Base-by-base conservation (phyloP, 371 early-diverging fungal species). In the Rhizopus arrhizus region DNA sequence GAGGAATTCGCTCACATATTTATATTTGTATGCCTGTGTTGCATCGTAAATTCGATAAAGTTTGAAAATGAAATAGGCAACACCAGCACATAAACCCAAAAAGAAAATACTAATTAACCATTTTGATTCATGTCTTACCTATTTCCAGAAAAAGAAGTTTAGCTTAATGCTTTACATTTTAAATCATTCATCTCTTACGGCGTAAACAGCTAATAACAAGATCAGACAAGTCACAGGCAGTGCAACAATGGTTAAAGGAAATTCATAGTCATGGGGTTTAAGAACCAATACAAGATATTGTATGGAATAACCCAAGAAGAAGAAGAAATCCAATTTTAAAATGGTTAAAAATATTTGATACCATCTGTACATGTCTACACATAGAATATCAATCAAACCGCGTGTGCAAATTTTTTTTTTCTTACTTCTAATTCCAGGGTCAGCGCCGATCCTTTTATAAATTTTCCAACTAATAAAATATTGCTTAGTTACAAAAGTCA, bases 401-500 rank as follows among this genome's bases (percentile, higher is more conserved):
- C 7, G 12, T 40, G 12, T 40, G 4, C n/a, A 16, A 29, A 16
- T 33, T 28, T 12, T 40, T 32, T 22, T 22, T 35, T 63, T 45
- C 73, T 71, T 82, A 88, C 92, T 82, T 72, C 90, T 80, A 70
- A 92, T 91, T 53, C 77, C 76, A 43, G 93, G 87, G 66, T 95
- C 94, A 9, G 96, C 94, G 13, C 96, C 96, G 64, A 95, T 92
- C 70, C 89, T 84, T 72, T 93, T 93, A 77, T 93, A 95, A 31
- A 95, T 91, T 67, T 84, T 84, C 95, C 95, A 95, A 22, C 78
- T 77, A 53, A 0, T n/a, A 22, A 22, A 22, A 29, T 33, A 36
- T 61, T 43, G 36, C 36, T 38, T 32, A 9, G 28, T 42, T 28
- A 38, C 41, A 34, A 7, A 38, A 34, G 6, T 32, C 32, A 38